Conservation (phyloP, 106 monocot genomes). For the Dactylorhiza incarnata region DNA sequence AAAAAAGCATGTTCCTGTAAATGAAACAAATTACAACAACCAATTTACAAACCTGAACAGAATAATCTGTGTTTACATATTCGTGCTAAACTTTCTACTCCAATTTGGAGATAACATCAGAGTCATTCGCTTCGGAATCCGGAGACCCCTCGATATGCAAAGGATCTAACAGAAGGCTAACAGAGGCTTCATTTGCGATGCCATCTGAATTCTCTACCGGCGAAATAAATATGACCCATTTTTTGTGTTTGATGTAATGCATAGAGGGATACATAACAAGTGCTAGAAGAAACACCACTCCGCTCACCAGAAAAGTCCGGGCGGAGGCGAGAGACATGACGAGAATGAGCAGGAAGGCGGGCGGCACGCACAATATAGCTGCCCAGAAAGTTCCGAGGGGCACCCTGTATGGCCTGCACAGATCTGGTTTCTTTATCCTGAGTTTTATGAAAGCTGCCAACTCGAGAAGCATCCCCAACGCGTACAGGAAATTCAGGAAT, state of each 20-base stretch:
- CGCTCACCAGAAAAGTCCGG: conserved; percentile 56
- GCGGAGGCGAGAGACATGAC: conserved; percentile 81
- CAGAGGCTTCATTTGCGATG: conserved; percentile 34
- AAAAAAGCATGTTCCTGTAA: neutral
- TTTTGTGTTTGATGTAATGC: conserved; percentile 30
- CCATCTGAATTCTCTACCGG: conserved; percentile 4
- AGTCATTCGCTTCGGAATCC: conserved; percentile 1
- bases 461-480: conserved; percentile 76
- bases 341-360: conserved; percentile 44
- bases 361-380: conserved; percentile 45
- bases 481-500: conserved; percentile 80
- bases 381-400: conserved; percentile 47
- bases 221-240: conserved; percentile 38
- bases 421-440: conserved; percentile 61
- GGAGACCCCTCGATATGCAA: neutral
- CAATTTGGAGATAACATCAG: neutral
- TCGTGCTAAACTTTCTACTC: conserved; percentile 1
- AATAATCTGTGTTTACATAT: neutral
- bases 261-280: conserved; percentile 50
- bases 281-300: conserved; percentile 41
- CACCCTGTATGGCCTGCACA: conserved; percentile 65
- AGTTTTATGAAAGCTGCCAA: conserved; percentile 80
- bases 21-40: neutral
- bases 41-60: neutral
- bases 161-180: conserved; percentile 27